Evolutionary conservation across 1,139 yeast species (phyloP).

Genomic region (Meyerozyma elateridarum): DNA sequence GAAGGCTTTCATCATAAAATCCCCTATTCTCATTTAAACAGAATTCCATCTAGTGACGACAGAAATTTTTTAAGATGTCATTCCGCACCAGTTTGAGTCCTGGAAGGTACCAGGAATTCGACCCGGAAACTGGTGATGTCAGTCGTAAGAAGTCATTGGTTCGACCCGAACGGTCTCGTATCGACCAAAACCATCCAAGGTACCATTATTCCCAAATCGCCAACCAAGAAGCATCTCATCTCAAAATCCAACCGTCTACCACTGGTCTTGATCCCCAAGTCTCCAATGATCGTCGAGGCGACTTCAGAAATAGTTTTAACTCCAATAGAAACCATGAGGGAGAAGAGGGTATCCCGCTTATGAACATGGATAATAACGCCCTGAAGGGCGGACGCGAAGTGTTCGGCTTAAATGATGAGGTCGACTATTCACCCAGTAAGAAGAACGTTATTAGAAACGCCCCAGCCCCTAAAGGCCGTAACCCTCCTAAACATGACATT

Average conservation of each 20-base stretch:
- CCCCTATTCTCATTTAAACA: too few species aligned
- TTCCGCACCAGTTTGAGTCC: conserved; percentile 16
- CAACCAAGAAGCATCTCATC: conserved; percentile 58
- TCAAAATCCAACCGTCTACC: conserved; percentile 63
- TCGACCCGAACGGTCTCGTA: conserved; percentile 73
- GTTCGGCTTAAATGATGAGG: conserved; percentile 60
- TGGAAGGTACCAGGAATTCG: conserved; percentile 37
- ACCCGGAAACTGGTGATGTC: conserved; percentile 46
- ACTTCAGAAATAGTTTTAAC: conserved; percentile 4
- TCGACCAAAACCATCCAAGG: conserved; percentile 64
- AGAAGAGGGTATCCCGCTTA: conserved; percentile 44
- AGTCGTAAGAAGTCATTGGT: conserved; percentile 65
- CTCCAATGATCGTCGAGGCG: conserved; percentile 4
- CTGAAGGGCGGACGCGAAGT: conserved; percentile 45
- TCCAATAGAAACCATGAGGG: conserved; percentile 14
- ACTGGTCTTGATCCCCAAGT: conserved; percentile 66
- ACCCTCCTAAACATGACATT: conserved; percentile 25
- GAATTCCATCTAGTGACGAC: too few species aligned
- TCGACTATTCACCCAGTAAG: conserved; percentile 25
- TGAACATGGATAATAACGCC: conserved; percentile 28
- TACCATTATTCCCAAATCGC: conserved; percentile 82
- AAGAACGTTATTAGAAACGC: conserved; percentile 21
- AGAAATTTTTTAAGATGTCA: conserved; percentile 2
- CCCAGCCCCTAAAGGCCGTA: conserved; percentile 6
- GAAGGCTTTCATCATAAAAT: too few species aligned